Evolutionary conservation across 306 rosid species (phyloP).

Genomic region (Malus asiatica): DNA sequence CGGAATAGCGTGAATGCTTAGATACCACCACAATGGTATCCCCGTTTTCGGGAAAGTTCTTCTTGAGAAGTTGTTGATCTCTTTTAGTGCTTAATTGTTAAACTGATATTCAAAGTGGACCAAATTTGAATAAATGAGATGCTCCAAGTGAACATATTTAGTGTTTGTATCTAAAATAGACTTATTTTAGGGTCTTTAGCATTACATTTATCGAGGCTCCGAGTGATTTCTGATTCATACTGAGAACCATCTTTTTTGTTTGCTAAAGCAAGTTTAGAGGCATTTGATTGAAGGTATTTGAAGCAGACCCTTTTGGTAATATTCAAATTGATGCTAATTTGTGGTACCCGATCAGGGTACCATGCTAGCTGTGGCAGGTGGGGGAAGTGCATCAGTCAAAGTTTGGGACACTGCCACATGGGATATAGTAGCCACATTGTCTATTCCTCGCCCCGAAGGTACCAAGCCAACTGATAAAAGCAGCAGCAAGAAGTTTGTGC

Average conservation of each 20-base stretch:
- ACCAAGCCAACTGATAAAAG: constrained; percentile 78
- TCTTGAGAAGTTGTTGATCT: neutral
- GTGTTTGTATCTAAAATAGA: neutral
- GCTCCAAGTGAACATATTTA: neutral
- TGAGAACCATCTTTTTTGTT: neutral
- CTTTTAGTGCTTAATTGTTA: neutral
- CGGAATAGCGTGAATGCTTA: neutral
- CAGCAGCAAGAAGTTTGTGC: constrained; percentile 86
- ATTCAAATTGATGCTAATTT: neutral
- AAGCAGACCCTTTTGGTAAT: neutral
- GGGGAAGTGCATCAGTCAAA: constrained; percentile 91
- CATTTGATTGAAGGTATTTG: neutral
- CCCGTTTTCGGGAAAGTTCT: neutral
- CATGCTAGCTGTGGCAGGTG: constrained; percentile 95
- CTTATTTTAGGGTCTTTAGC: neutral
- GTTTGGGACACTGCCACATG: constrained; percentile 93
- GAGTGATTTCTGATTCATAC: neutral
- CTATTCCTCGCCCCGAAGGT: constrained; percentile 88
- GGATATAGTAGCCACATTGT: constrained; percentile 60
- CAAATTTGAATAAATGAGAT: neutral
- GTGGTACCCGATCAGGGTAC: constrained; percentile 50
- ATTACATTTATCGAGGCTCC: too few relatives aligned
- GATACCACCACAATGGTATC: neutral
- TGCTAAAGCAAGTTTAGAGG: neutral
- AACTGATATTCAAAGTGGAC: neutral